Evolutionary conservation across 306 rosid species (phyloP), one percentile per base, ranked within the genome.

Genomic region (Pueraria montana): DNA sequence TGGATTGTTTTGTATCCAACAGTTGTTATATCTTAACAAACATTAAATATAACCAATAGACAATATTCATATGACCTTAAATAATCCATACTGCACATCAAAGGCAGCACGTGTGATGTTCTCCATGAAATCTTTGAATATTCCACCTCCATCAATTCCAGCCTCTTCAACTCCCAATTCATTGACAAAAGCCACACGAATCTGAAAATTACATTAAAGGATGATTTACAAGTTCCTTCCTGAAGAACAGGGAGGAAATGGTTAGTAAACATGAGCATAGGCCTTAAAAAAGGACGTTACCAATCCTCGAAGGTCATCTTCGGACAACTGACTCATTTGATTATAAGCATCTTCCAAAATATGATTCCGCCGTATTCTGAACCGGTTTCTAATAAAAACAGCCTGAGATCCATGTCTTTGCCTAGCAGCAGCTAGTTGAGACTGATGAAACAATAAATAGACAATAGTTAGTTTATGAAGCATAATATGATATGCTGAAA

Each of bases 141-240:
- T 96, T 77, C 99, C 99, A 70, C 99, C 98, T 36, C 99, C 99
- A 83, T 96, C 99, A 74, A 96, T 94, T 80, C 99, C 99, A 76
- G 98, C 99, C 88, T 96, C 99, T 90, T 96, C 99, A 82, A 94
- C 99, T 77, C 99, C 99, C 90, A 94, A 91, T 81, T 96, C 99
- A 86, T 96, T 96, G 83, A 96, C 92, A 87, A 96, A 96, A 13
- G 97, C 82, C 62, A 96, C 99, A 38, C 99, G 99, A 77, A 96
- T 89, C 99, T 96, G 89, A 65, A 90, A 81, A 76, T 67, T 55
- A 24, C 45, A 77, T 20, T 38, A 23, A 48, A 83, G 58, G 32
- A 76, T 70, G 55, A 71, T 53, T 73, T 66, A 53, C 4, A 55
- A 30, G 76, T 82, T 49, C 55, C 55, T 23, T 20, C 69, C 52